Base-by-base conservation (phyloP, 2,329 filamentous ascomycete genomes). In the Phyllosticta citribraziliensis region DNA sequence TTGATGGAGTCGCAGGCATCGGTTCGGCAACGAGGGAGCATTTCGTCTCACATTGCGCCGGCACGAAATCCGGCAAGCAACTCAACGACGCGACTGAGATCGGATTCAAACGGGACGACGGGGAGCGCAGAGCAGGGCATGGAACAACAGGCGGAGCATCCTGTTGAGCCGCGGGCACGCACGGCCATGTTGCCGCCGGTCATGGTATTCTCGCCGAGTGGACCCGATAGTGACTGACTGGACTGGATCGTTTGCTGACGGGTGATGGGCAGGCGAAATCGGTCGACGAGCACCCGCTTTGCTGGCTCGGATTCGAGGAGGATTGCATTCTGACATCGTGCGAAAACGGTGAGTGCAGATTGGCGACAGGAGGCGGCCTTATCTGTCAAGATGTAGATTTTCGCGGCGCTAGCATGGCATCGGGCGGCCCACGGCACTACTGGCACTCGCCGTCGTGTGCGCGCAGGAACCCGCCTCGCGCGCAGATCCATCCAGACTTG, bases 241-340 rank as follows among this genome's bases (percentile, higher is more conserved):
- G 24, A 56, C 62, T 66, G 25, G 70, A 62, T 6, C 66, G 70
- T 62, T 69, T 54, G 52, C 52, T 11, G 52, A 22, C 47, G 52
- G 47, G 30, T 30, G 22, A 53, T 17, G 56, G 8, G 64, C 68
- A 92, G 90, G 84, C 88, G 55, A 97, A 96, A 74, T 79, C 83
- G 12, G 85, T 96, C 40, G 91, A 96, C 72, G 84, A 87, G 63
- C 91, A 97, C 74, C 91, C 92, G 58, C 79, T 96, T 54, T 89
- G 85, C 72, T 96, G 92, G 88, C 76, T 99, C 50, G 89, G 87
- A n/a, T 99, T 99, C 69, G 92, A 93, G 60, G 88, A 97, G 72
- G 87, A 96, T 68, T 88, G 88, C 65, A 96, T 99, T 66, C 86
- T 97, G 70, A 97, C 91, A 40, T 91, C 90, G 66, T 97, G 91